Conservation (phyloP, 164 flowering plant species). For the Taxillus chinensis region DNA sequence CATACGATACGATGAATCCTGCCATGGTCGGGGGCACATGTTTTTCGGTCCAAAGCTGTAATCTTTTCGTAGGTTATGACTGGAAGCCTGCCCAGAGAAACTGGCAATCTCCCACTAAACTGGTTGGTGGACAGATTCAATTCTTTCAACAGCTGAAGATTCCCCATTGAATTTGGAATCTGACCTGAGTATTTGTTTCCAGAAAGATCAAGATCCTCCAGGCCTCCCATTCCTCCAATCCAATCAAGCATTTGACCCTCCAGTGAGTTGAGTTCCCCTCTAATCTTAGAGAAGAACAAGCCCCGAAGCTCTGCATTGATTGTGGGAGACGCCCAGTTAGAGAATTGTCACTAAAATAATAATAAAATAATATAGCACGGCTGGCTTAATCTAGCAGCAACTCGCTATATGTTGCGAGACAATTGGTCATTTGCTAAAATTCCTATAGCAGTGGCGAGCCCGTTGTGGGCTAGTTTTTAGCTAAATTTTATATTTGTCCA, state of each 20-base stretch:
- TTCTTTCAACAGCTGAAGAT: slow-evolving; percentile 16
- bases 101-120: slow-evolving; percentile 19
- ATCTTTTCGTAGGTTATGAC: no score
- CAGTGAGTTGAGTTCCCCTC: slow-evolving; percentile 35
- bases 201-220: slow-evolving; percentile 74
- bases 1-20: no score
- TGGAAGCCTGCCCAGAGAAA: background rate
- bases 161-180: slow-evolving; percentile 53
- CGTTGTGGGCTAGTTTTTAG: no score
- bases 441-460: no score
- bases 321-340: slow-evolving; percentile 60
- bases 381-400: no score
- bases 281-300: slow-evolving; percentile 49
- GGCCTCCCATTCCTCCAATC: slow-evolving; percentile 67
- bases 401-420: no score
- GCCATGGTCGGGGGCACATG: no score
- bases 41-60: no score
- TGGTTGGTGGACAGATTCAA: slow-evolving; percentile 18
- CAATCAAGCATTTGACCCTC: slow-evolving; percentile 57
- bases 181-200: slow-evolving; percentile 54
- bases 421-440: no score
- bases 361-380: slow-evolving; percentile 37
- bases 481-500: no score
- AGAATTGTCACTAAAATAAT: slow-evolving; percentile 63
- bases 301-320: slow-evolving; percentile 48